Percentiles rank a stretch among this genome's conserved stretches.
These are phyloP conservation scores for Rhodotorula sp. DNA, from an alignment of 1,284 basidiomycete species.

Conservation along the genomic window DNA sequence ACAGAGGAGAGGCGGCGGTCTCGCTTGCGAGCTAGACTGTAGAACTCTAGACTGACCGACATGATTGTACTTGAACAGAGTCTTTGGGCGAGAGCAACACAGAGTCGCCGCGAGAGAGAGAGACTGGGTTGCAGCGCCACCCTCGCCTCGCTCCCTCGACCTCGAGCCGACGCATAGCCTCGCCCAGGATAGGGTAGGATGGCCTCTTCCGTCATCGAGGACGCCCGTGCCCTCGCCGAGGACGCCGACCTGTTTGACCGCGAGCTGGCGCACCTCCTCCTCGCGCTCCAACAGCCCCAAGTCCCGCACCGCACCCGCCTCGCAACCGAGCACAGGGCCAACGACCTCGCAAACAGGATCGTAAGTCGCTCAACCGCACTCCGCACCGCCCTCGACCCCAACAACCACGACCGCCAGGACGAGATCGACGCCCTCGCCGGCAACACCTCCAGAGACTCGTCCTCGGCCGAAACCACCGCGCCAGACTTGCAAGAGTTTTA, in stretches of 20 bases:
- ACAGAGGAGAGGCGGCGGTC: neutral
- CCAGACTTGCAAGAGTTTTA: constrained; percentile 92
- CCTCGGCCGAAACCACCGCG: no score
- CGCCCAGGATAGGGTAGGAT: no score
- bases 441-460: constrained; percentile 49
- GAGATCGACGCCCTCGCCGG: constrained; percentile 54
- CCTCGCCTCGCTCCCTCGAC: neutral
- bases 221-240: constrained; percentile 90
- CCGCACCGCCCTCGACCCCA: constrained; percentile 50
- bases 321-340: constrained; percentile 44
- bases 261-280: constrained; percentile 55
- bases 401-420: constrained; percentile 48
- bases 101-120: neutral
- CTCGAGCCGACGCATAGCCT: no score
- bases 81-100: neutral
- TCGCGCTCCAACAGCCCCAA: constrained; percentile 36
- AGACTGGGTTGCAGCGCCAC: no score
- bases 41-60: neutral
- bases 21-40: neutral
- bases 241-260: constrained; percentile 84
- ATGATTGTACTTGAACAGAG: neutral
- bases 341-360: constrained; percentile 51
- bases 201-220: constrained; percentile 86
- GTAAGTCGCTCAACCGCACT: constrained; percentile 54
- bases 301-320: constrained; percentile 39